Conservation (phyloP, 257 asterid genomes). For the Solanum chiquidenum region DNA sequence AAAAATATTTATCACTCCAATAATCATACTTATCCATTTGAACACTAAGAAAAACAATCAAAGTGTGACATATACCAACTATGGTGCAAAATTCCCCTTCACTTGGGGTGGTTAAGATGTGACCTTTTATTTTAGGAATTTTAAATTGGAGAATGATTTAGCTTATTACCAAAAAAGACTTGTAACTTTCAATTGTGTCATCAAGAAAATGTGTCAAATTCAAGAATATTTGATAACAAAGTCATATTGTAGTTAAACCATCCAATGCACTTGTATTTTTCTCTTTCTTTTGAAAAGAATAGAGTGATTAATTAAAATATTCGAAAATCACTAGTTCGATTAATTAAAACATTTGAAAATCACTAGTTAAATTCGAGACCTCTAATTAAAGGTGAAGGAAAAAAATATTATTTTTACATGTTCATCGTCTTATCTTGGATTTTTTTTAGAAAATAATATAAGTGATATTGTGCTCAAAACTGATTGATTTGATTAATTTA, state of each 20-base stretch:
- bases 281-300: background rate
- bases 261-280: background rate
- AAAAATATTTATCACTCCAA: accelerated
- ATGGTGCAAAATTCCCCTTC: background rate
- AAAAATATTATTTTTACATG: too few species aligned
- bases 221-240: background rate
- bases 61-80: background rate
- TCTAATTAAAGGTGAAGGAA: too few species aligned
- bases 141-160: background rate
- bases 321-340: background rate
- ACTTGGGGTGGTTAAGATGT: background rate
- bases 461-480: too few species aligned
- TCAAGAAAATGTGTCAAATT: background rate
- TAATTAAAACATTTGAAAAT: background rate
- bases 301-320: too few species aligned
- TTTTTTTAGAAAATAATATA: too few species aligned
- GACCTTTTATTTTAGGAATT: background rate
- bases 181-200: background rate
- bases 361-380: too few species aligned
- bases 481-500: too few species aligned
- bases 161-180: background rate
- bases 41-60: background rate
- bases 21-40: background rate
- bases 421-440: too few species aligned
- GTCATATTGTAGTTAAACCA: background rate